Conservation (phyloP, 2,329 filamentous ascomycete genomes). For the Fusarium sp. region DNA sequence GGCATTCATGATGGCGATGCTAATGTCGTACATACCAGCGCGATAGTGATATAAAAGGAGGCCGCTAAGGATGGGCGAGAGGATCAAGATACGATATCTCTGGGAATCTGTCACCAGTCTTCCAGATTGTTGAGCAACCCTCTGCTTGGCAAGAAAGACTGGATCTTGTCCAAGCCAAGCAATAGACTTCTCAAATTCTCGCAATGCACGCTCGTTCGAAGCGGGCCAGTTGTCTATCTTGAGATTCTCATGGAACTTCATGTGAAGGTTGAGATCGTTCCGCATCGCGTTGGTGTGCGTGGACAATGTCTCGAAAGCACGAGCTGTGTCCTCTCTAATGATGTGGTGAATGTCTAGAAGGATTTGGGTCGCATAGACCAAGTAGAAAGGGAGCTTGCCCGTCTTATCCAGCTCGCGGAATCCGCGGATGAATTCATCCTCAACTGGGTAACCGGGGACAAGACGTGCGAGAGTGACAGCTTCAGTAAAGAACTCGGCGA, state of each 20-base stretch:
- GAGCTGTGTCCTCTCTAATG: constrained; percentile 40
- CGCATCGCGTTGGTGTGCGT: constrained; percentile 30
- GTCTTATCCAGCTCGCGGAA: constrained; percentile 53
- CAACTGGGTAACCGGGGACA: constrained; percentile 47
- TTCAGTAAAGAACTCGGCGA: constrained; percentile 55
- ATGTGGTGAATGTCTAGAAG: constrained; percentile 59
- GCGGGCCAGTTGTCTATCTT: constrained; percentile 51
- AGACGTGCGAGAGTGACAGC: constrained; percentile 44
- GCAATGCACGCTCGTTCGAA: constrained; percentile 44
- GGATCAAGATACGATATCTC: constrained; percentile 49
- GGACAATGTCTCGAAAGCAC: constrained; percentile 35
- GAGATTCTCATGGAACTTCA: constrained; percentile 52
- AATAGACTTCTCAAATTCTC: not conserved
- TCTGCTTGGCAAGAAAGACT: constrained; percentile 8
- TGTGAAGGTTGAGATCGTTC: constrained; percentile 43
- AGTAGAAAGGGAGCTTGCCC: constrained; percentile 52
- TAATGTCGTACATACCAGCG: constrained; percentile 50
- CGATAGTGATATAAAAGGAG: constrained; percentile 55
- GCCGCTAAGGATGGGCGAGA: constrained; percentile 58
- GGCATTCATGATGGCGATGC: constrained; percentile 54
- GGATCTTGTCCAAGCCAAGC: constrained; percentile 14
- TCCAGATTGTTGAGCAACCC: constrained; percentile 1
- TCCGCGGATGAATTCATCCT: constrained; percentile 58
- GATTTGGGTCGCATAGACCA: constrained; percentile 58
- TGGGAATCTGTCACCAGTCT: constrained; percentile 21